Evolutionary conservation across 345 rosid species (phyloP).

Genomic region (Microthlaspi erraticum): DNA sequence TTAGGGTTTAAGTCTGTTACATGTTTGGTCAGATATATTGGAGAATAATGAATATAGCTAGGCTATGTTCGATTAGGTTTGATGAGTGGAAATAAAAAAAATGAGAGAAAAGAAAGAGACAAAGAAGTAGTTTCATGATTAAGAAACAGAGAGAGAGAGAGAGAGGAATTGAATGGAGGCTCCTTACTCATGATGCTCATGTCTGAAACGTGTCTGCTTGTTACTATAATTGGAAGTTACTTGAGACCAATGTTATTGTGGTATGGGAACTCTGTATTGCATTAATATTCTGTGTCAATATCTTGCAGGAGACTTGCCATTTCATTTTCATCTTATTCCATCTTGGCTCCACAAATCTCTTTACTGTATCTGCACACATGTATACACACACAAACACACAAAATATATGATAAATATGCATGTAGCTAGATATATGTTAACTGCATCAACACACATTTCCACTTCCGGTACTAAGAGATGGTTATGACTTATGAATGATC

Average conservation of each 20-base stretch:
- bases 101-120: conserved; percentile 35
- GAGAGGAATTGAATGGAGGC: conserved; percentile 33
- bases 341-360: conserved; percentile 32
- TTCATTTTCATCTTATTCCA: conserved; percentile 38
- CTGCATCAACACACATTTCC: conserved; percentile 6
- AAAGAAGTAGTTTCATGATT: conserved; percentile 44
- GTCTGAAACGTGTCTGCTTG: conserved; percentile 40
- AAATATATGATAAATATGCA: neutral
- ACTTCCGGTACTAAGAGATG: conserved; percentile 13
- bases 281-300: conserved; percentile 38
- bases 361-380: conserved; percentile 7
- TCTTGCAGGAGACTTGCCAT: conserved; percentile 36
- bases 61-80: conserved; percentile 34
- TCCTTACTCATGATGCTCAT: conserved; percentile 42
- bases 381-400: neutral
- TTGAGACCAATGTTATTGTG: conserved; percentile 45
- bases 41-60: conserved; percentile 40
- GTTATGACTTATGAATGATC: conserved; percentile 11
- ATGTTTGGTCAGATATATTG: conserved; percentile 47
- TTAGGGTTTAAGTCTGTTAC: conserved; percentile 49
- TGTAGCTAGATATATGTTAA: neutral
- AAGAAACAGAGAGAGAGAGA: conserved; percentile 31
- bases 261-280: conserved; percentile 48
- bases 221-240: conserved; percentile 43
- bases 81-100: conserved; percentile 34